Conservation (phyloP, 2,329 filamentous ascomycete species). For the Lachnellula hyalina region DNA sequence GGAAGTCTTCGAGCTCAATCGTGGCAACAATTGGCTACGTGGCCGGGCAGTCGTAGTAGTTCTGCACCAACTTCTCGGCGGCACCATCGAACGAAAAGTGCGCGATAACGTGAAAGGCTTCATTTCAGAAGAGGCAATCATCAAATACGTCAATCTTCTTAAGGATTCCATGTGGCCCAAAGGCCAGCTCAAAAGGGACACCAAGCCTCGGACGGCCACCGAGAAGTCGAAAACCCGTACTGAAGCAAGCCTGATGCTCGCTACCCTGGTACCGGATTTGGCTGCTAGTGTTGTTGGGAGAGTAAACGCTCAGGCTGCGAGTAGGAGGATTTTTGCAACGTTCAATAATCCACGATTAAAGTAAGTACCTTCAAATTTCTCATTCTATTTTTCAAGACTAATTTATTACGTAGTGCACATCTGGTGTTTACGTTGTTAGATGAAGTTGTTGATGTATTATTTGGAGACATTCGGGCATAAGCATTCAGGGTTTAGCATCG, state of each 20-base stretch:
- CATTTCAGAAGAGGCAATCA: conserved; percentile 70
- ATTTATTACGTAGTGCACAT: conserved; percentile 27
- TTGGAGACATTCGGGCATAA: conserved; percentile 27
- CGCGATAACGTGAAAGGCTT: conserved; percentile 74
- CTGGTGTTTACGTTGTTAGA: conserved; percentile 33
- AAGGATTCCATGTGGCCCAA: conserved; percentile 77
- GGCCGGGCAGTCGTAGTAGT: conserved; percentile 95
- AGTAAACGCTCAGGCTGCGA: conserved; percentile 85
- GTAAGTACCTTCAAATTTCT: conserved; percentile 45
- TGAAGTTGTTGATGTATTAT: conserved; percentile 32
- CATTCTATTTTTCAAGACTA: conserved; percentile 2
- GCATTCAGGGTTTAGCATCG: conserved; percentile 21
- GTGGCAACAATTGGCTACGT: conserved; percentile 94
- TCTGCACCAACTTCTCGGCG: conserved; percentile 88
- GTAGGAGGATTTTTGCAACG: conserved; percentile 80
- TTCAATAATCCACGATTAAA: conserved; percentile 89
- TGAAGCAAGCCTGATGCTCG: conserved; percentile 84
- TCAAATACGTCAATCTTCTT: conserved; percentile 69
- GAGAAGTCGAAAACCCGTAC: conserved; percentile 78
- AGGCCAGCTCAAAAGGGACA: conserved; percentile 48
- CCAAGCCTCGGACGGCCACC: conserved; percentile 53
- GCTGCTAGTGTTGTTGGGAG: conserved; percentile 90
- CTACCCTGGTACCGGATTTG: conserved; percentile 83
- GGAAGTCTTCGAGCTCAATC: conserved; percentile 90
- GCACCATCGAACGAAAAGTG: conserved; percentile 93